These are phyloP conservation scores for Hura crepitans DNA, from an alignment of 441 rosid species.

Conservation along the genomic window DNA sequence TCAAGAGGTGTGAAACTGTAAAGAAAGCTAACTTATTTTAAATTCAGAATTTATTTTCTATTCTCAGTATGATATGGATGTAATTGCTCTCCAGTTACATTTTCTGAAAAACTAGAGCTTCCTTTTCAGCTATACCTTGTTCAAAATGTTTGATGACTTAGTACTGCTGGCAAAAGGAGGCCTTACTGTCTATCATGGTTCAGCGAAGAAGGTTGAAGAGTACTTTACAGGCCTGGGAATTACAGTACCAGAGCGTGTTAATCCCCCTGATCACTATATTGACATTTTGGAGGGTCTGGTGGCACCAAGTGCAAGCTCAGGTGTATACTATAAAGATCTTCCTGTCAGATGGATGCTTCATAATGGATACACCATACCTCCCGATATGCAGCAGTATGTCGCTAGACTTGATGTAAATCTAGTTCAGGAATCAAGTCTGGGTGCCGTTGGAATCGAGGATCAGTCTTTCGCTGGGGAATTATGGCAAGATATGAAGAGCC, in stretches of 20 bases:
- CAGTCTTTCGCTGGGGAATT: conserved; percentile 74
- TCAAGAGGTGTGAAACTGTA: neutral
- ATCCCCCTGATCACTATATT: conserved; percentile 89
- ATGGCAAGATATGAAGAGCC: conserved; percentile 68
- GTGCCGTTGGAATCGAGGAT: conserved; percentile 31
- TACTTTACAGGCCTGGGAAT: conserved; percentile 83
- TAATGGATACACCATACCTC: conserved; percentile 65
- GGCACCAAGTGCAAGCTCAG: conserved; percentile 36
- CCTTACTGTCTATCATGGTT: conserved; percentile 73
- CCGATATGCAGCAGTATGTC: conserved; percentile 53
- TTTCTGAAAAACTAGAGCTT: conserved; percentile 11
- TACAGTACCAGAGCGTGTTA: conserved; percentile 72
- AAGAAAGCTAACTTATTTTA: neutral
- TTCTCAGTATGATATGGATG: neutral
- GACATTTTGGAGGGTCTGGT: conserved; percentile 87
- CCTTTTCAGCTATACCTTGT: conserved; percentile 76
- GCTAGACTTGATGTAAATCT: conserved; percentile 27
- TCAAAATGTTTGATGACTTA: conserved; percentile 80
- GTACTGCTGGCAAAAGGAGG: conserved; percentile 91
- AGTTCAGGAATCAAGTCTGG: conserved; percentile 25
- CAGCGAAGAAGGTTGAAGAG: conserved; percentile 67
- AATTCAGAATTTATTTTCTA: conserved; percentile 3
- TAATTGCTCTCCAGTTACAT: neutral
- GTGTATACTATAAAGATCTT: conserved; percentile 53
- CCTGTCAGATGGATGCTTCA: conserved; percentile 93